Percentiles rank a stretch among this genome's conserved stretches.
These are phyloP conservation scores for Stevia rebaudiana DNA, from an alignment of 140 eudicot species.

Conservation along the genomic window DNA sequence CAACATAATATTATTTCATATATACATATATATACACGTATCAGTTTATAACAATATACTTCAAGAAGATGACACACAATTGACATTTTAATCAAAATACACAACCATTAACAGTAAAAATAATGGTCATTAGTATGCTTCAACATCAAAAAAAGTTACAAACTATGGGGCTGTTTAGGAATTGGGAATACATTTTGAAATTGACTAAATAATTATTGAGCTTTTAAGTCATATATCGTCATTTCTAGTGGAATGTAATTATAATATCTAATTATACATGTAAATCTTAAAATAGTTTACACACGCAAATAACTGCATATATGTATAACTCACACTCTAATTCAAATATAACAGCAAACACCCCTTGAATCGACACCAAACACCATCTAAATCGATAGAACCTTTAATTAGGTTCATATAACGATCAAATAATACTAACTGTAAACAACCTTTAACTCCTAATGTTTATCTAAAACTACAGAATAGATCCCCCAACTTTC, in stretches of 20 bases:
- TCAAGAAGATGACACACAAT: not conserved
- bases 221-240: not conserved
- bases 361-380: not conserved
- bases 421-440: not conserved
- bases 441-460: not conserved
- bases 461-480: not conserved
- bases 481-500: not conserved
- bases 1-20: slow-evolving; percentile 1
- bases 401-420: too few relatives aligned
- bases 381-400: not conserved
- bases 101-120: too few relatives aligned
- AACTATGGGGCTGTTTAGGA: not conserved
- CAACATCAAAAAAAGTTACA: not conserved
- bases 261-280: not conserved
- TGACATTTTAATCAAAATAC: not conserved
- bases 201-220: not conserved
- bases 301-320: too few relatives aligned
- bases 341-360: not conserved
- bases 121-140: not conserved
- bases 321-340: not conserved
- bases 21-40: not conserved
- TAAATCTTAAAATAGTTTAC: too few relatives aligned
- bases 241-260: not conserved
- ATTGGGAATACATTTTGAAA: not conserved
- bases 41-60: not conserved